Evolutionary conservation across 1,284 basidiomycete species (phyloP).

Genomic region (Hymenochaete sp.): DNA sequence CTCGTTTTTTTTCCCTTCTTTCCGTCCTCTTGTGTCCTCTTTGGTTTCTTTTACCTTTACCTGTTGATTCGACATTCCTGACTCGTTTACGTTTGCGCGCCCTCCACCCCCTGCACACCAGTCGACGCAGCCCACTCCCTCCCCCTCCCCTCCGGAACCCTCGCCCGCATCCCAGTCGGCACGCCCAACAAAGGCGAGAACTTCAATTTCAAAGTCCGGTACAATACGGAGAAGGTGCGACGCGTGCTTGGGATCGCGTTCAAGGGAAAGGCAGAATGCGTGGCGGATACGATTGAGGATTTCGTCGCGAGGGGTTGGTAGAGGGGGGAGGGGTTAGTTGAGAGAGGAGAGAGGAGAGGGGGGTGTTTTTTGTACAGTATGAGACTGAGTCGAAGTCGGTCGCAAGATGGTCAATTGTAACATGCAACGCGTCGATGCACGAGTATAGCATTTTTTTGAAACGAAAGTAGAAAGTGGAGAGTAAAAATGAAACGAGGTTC

Average conservation of each 20-base stretch:
- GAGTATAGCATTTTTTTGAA: too few relatives aligned
- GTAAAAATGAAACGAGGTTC: too few relatives aligned
- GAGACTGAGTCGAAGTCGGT: too few relatives aligned
- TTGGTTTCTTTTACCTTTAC: conserved; percentile 1
- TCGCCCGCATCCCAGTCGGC: too few relatives aligned
- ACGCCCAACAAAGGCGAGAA: conserved; percentile 6
- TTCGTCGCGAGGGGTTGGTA: conserved; percentile 17
- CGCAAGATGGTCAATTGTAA: too few relatives aligned
- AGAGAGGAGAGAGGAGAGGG: too few relatives aligned
- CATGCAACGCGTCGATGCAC: too few relatives aligned
- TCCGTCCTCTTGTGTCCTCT: background rate
- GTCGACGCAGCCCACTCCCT: conserved; percentile 13
- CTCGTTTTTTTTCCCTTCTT: background rate
- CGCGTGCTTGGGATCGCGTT: conserved; percentile 9
- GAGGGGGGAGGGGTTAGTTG: too few relatives aligned
- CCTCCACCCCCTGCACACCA: too few relatives aligned
- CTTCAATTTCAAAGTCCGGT: background rate
- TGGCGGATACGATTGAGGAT: conserved; percentile 14
- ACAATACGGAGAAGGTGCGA: conserved; percentile 4
- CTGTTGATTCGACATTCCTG: background rate
- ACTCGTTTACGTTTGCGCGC: too few relatives aligned
- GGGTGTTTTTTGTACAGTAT: too few relatives aligned
- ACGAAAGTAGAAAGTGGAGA: too few relatives aligned
- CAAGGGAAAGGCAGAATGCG: background rate
- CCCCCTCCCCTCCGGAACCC: conserved; percentile 3